A percentile compares a stretch with the other conserved stretches of the same genome.
Conservation (phyloP, 2,329 filamentous ascomycete genomes). For the Aspergillus floridensis region DNA sequence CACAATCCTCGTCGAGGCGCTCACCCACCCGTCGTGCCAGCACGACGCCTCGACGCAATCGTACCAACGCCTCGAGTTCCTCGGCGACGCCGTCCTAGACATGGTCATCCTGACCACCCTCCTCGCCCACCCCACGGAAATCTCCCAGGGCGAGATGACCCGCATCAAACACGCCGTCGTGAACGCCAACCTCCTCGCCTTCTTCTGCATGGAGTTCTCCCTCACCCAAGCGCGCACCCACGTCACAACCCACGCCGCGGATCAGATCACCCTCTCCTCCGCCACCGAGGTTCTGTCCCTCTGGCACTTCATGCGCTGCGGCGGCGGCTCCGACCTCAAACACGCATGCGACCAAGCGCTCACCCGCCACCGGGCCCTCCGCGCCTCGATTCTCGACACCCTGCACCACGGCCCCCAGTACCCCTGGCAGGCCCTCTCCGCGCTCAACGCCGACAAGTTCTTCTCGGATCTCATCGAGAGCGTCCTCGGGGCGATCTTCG, state of each 20-base stretch:
- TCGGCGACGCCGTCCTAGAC: constrained; percentile 85
- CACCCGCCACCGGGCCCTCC: constrained; percentile 50
- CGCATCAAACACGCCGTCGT: constrained; percentile 71
- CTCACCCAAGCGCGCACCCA: constrained; percentile 13
- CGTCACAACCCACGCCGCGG: constrained; percentile 4
- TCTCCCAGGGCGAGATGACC: constrained; percentile 67
- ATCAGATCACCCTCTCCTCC: constrained; percentile 26
- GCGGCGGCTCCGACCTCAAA: constrained; percentile 16
- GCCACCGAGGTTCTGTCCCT: constrained; percentile 47
- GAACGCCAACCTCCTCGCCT: constrained; percentile 77
- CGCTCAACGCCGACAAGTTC: constrained; percentile 69
- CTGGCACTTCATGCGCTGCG: constrained; percentile 65
- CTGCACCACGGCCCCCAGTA: constrained; percentile 57
- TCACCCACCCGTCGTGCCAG: constrained; percentile 70
- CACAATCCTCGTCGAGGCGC: constrained; percentile 69
- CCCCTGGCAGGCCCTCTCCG: constrained; percentile 72
- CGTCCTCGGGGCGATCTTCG: constrained; percentile 75
- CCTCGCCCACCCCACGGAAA: constrained; percentile 30
- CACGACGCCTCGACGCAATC: constrained; percentile 52
- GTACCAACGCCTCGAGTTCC: constrained; percentile 78
- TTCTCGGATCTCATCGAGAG: constrained; percentile 82
- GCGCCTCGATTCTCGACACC: constrained; percentile 49
- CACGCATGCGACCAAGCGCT: constrained; percentile 19
- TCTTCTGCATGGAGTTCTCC: constrained; percentile 62
- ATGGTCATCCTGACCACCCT: constrained; percentile 62